phyloP scores from a whole-genome alignment of 2,329 filamentous ascomycete genomes.

The Drechslera avenae region DNA sequence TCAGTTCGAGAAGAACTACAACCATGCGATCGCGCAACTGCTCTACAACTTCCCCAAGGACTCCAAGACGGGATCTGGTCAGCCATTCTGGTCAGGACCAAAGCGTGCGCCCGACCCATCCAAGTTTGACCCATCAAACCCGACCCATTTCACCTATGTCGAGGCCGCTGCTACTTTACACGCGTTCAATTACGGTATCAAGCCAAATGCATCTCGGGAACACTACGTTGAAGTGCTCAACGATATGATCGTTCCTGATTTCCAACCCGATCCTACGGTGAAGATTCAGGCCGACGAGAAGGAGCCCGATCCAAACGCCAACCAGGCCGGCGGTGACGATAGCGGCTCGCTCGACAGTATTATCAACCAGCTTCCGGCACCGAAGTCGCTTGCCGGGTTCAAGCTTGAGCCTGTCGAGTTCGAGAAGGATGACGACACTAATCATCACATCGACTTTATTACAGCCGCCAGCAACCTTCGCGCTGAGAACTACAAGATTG shows the following conservation, averaged over 20 bases:
- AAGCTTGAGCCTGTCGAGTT: conserved; percentile 93
- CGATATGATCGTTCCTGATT: conserved; percentile 94
- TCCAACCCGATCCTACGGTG: conserved; percentile 84
- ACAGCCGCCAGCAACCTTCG: conserved; percentile 95
- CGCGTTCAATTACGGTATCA: conserved; percentile 97
- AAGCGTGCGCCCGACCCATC: conserved; percentile 94
- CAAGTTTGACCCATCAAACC: conserved; percentile 83
- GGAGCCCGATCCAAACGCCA: conserved; percentile 88
- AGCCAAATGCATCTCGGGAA: conserved; percentile 73
- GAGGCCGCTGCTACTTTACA: conserved; percentile 89
- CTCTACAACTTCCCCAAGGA: conserved; percentile 98
- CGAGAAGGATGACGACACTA: conserved; percentile 97
- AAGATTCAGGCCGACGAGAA: conserved; percentile 97
- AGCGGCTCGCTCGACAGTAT: conserved; percentile 76
- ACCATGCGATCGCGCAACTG: conserved; percentile 94
- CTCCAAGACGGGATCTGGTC: conserved; percentile 82
- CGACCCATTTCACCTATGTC: conserved; percentile 86
- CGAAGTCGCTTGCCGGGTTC: conserved; percentile 83
- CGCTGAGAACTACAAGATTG: conserved; percentile 97
- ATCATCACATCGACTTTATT: conserved; percentile 99
- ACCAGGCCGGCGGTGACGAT: conserved; percentile 68
- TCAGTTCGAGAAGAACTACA: conserved; percentile 95
- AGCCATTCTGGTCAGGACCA: conserved; percentile 96
- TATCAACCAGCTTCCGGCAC: conserved; percentile 72
- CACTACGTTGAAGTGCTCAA: conserved; percentile 82